phyloP scores from a whole-genome alignment of 225 moss, liverwort and hornwort species.

The Rhytidiadelphus loreus region DNA sequence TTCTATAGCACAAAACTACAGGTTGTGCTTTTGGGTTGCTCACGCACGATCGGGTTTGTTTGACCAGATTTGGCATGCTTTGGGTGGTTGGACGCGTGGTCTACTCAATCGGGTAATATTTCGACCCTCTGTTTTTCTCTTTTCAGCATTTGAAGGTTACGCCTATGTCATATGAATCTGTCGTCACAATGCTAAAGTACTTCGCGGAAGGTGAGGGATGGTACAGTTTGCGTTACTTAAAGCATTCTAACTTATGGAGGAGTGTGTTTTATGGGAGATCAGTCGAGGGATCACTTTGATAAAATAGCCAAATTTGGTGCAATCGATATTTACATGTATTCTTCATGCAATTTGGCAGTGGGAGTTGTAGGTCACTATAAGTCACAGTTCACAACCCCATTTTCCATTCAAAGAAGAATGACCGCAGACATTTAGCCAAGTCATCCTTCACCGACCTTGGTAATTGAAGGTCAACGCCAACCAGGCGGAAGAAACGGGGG shows the following conservation, averaged over 20 bases:
- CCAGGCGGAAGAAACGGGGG: not conserved
- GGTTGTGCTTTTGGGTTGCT: not conserved
- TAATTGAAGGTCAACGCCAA: not conserved
- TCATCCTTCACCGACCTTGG: not conserved
- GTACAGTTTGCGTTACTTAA: not conserved
- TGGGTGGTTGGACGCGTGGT: conserved; percentile 68
- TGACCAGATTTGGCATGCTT: conserved; percentile 59
- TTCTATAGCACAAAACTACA: not conserved
- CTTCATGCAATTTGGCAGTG: not conserved
- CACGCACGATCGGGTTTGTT: not conserved
- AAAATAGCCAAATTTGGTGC: not conserved
- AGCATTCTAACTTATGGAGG: not conserved
- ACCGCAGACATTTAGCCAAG: no score
- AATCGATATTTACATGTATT: not conserved
- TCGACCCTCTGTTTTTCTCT: not conserved
- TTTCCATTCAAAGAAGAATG: not conserved
- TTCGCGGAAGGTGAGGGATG: not conserved
- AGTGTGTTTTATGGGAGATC: not conserved
- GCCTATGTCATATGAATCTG: not conserved
- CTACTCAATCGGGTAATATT: conserved; percentile 60
- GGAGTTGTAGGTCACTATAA: not conserved
- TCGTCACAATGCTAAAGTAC: not conserved
- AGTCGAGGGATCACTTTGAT: not conserved
- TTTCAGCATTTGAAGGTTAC: not conserved
- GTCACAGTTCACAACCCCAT: not conserved